These are phyloP conservation scores for Botrytis medusae DNA, from an alignment of 2,329 filamentous ascomycete genomes.

Conservation along the genomic window DNA sequence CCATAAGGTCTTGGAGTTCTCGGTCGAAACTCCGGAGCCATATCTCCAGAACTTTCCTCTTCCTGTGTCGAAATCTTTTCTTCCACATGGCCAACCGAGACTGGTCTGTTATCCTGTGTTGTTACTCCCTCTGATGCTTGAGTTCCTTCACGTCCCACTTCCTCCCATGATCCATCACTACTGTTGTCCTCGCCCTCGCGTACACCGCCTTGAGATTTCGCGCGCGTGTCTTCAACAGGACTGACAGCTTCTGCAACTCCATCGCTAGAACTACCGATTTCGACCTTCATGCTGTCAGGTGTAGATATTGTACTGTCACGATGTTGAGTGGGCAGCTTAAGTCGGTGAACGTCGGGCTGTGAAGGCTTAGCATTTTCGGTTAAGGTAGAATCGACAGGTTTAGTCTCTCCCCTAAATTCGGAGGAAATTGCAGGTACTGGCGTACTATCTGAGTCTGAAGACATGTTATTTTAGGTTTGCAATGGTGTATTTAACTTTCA, in stretches of 20 bases:
- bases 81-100: not conserved
- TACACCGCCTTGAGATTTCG: not conserved
- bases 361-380: not conserved
- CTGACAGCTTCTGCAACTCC: not conserved
- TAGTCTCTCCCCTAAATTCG: not conserved
- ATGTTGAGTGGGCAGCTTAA: not conserved
- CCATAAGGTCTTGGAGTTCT: constrained; percentile 17
- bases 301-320: not conserved
- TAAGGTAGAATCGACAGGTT: not conserved
- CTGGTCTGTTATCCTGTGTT: not conserved
- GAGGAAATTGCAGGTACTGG: not conserved
- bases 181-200: not conserved
- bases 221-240: not conserved
- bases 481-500: not conserved
- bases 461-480: not conserved
- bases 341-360: not conserved
- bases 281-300: constrained; percentile 7
- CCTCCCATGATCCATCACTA: constrained; percentile 18
- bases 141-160: not conserved
- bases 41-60: not conserved
- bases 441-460: constrained; percentile 7
- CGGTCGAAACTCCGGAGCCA: constrained; percentile 16
- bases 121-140: not conserved
- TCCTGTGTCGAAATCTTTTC: not conserved
- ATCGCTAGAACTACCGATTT: not conserved